Evolutionary conservation across 2,329 filamentous ascomycete genomes (phyloP).

Genomic region (Tothia fuscella): DNA sequence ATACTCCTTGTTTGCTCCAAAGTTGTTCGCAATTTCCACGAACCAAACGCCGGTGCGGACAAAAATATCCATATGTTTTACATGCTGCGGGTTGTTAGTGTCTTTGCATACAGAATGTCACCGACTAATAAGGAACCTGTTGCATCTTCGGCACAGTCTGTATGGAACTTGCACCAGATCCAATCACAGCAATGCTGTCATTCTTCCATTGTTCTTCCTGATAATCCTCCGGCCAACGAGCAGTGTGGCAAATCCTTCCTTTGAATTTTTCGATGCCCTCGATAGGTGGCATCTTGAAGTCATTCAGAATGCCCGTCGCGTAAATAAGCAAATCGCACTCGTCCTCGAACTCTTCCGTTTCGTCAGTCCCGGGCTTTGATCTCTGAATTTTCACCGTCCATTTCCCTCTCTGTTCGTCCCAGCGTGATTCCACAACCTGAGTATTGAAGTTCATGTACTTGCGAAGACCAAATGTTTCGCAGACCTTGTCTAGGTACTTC

Average conservation of each 20-base stretch:
- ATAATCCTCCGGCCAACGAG: constrained; percentile 30
- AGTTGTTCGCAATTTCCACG: constrained; percentile 35
- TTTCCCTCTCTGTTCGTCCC: constrained; percentile 36
- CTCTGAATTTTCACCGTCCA: constrained; percentile 40
- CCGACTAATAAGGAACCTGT: too few species aligned
- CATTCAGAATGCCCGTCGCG: constrained; percentile 34
- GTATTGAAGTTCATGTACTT: constrained; percentile 43
- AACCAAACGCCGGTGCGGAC: constrained; percentile 36
- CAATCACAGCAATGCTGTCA: constrained; percentile 36
- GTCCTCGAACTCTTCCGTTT: constrained; percentile 30
- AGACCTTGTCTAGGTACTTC: constrained; percentile 38
- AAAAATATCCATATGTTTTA: constrained; percentile 29
- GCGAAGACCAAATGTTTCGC: constrained; percentile 35
- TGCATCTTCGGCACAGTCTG: constrained; percentile 33
- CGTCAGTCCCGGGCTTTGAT: constrained; percentile 22
- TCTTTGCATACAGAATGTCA: too few species aligned
- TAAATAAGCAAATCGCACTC: constrained; percentile 31
- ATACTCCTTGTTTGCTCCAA: constrained; percentile 17
- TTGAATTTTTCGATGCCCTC: constrained; percentile 30
- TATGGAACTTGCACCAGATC: constrained; percentile 29
- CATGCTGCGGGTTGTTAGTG: too few species aligned
- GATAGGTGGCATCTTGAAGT: constrained; percentile 33
- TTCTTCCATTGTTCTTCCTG: constrained; percentile 27
- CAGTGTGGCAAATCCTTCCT: constrained; percentile 32
- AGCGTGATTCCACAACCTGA: constrained; percentile 34